Evolutionary conservation across 2,329 filamentous ascomycete species (phyloP).

Genomic region (Scytalidium lignicola): DNA sequence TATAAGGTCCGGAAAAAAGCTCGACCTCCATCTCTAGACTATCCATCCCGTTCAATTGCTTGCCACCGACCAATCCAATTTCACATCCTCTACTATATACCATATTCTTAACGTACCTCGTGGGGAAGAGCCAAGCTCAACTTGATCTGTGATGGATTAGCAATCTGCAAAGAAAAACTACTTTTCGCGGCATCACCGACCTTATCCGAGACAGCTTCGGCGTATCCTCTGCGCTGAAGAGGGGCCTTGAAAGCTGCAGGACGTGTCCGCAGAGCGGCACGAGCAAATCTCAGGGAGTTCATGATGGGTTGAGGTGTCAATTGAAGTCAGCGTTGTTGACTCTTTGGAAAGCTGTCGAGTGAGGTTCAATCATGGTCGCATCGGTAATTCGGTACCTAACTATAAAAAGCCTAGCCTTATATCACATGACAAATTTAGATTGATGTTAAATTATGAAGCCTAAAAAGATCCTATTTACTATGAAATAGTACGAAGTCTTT

Average conservation of each 20-base stretch:
- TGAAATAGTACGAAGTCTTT: too few species aligned
- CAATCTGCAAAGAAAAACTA: too few species aligned
- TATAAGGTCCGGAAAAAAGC: slow-evolving; percentile 34
- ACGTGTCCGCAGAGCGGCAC: slow-evolving; percentile 79
- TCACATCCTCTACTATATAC: background rate
- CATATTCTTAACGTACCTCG: slow-evolving; percentile 65
- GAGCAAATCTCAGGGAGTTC: slow-evolving; percentile 92
- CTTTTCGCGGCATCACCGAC: slow-evolving; percentile 35
- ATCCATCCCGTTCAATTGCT: background rate
- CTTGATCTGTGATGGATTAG: slow-evolving; percentile 64
- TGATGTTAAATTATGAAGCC: too few species aligned
- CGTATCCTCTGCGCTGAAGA: slow-evolving; percentile 84
- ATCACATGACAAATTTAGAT: background rate
- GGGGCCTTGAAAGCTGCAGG: slow-evolving; percentile 71
- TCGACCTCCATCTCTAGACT: slow-evolving; percentile 1
- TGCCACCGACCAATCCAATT: background rate
- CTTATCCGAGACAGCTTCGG: slow-evolving; percentile 82
- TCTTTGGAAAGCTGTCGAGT: slow-evolving; percentile 9
- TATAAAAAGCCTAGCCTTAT: background rate
- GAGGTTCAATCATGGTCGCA: slow-evolving; percentile 2
- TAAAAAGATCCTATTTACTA: too few species aligned
- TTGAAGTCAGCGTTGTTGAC: slow-evolving; percentile 34
- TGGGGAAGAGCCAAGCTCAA: slow-evolving; percentile 96
- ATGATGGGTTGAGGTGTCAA: slow-evolving; percentile 53
- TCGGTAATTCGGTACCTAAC: slow-evolving; percentile 1